Evolutionary conservation across 2,329 filamentous ascomycete species (phyloP), one percentile per base, ranked within the genome.

Genomic region (Diaporthe caulivora): DNA sequence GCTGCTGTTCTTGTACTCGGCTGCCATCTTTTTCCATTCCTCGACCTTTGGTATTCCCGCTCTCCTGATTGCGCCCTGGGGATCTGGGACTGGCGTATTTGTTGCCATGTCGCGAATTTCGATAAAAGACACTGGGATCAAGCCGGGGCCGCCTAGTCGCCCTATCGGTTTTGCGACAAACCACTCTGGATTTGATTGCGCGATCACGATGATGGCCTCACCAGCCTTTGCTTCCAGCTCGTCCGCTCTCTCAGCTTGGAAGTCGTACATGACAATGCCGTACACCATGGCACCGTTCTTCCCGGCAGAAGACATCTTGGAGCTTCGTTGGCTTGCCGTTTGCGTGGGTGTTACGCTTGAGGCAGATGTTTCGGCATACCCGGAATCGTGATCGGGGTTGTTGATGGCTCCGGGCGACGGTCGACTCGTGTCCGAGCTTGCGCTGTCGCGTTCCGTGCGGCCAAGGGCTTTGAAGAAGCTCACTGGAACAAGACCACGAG

Each of bases 1-100:
- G 84, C 97, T 98, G 82, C 95, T 98, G 82, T 98, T 98, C 87
- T 99, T 99, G 85, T 99, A 99, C 76, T 98, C 96, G 72, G 96
- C 96, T 0, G 97, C 95, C 95, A 98, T 98, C 85, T 97, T 97
- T 87, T 99, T 99, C 97, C 97, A 99, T 80, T 99, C 97, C 81
- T 99, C 97, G 4, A 99, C 97, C 79, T 92, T 93, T 17, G 97
- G 97, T 10, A 99, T 95, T 26, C 96, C 95, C 1, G 97, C 97
- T 78, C 92, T 92, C 78, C 91, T 91, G 72, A 99, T 94, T 1
- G 97, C 96, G 40, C 95, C 95, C 34, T 94, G 88, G 0, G 96
- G 91, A 82, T 98, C 95, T 24, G 89, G 83, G 1, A 98, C 95
- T 0, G 95, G 89, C 77, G 94, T 91, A 67, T 96, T 95, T 0